Conservation (phyloP, 192 early-diverging fungal species). For the Helicostylum pulchrum region DNA sequence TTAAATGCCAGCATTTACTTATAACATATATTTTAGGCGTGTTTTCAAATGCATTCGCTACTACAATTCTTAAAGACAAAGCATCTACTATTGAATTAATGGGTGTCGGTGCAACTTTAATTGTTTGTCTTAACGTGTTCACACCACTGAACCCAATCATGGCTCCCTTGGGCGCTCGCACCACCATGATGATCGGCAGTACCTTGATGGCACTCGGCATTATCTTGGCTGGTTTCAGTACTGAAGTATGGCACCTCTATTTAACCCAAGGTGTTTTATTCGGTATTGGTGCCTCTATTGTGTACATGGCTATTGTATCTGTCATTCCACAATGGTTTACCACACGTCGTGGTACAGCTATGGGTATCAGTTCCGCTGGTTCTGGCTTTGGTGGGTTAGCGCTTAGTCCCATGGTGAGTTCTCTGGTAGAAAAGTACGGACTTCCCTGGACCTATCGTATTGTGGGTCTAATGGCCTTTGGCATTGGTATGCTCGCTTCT, state of each 20-base stretch:
- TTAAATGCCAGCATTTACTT: neutral
- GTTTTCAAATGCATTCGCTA: conserved; percentile 20
- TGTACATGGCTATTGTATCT: conserved; percentile 28
- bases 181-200: conserved; percentile 22
- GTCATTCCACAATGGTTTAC: conserved; percentile 56
- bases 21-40: conserved; percentile 19
- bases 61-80: conserved; percentile 1
- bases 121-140: conserved; percentile 17
- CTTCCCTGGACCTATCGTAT: conserved; percentile 50
- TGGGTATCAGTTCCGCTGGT: conserved; percentile 57
- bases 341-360: conserved; percentile 56
- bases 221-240: conserved; percentile 26
- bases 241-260: conserved; percentile 58
- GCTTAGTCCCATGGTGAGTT: conserved; percentile 23
- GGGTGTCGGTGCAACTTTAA: conserved; percentile 13
- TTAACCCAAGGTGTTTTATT: conserved; percentile 59
- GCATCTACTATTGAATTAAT: conserved; percentile 19
- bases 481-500: conserved; percentile 26
- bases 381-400: conserved; percentile 64
- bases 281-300: conserved; percentile 43
- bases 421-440: conserved; percentile 52
- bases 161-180: conserved; percentile 5
- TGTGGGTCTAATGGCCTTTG: conserved; percentile 55
- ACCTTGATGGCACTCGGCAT: conserved; percentile 21
- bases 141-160: conserved; percentile 13